Evolutionary conservation across 2,329 filamentous ascomycete species (phyloP).

Genomic region (Aspergillus versicolor): DNA sequence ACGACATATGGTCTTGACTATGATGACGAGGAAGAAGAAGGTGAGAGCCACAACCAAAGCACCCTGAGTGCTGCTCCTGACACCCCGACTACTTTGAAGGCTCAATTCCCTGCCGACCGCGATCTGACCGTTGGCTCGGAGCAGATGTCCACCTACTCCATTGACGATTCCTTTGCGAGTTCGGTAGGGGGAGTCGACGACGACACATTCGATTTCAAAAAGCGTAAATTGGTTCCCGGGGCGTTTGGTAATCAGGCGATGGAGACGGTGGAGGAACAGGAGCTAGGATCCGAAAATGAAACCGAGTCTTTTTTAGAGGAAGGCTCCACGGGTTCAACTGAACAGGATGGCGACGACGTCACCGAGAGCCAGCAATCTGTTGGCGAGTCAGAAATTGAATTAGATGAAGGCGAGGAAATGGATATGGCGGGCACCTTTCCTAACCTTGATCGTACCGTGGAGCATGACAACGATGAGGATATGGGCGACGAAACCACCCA

Average conservation of each 20-base stretch:
- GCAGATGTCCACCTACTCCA: conserved; percentile 39
- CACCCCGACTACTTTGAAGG: conserved; percentile 47
- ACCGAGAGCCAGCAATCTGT: conserved; percentile 52
- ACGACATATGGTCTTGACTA: conserved; percentile 91
- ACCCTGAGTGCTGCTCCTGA: conserved; percentile 53
- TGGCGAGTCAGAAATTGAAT: conserved; percentile 62
- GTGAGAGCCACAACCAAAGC: conserved; percentile 52
- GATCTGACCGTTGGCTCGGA: conserved; percentile 37
- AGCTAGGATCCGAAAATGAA: conserved; percentile 28
- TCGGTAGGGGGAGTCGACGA: conserved; percentile 46
- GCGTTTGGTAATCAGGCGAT: conserved; percentile 69
- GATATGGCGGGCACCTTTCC: conserved; percentile 79
- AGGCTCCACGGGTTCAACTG: conserved; percentile 79
- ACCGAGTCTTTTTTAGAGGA: conserved; percentile 86
- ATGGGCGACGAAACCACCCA: conserved; percentile 44
- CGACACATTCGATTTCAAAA: conserved; percentile 60
- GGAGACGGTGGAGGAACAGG: conserved; percentile 55
- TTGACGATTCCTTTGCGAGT: conserved; percentile 43
- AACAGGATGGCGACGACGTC: conserved; percentile 55
- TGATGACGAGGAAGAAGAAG: conserved; percentile 68
- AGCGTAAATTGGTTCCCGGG: conserved; percentile 65
- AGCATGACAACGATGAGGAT: conserved; percentile 61
- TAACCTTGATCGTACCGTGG: conserved; percentile 71
- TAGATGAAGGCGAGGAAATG: conserved; percentile 71
- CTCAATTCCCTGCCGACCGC: conserved; percentile 26